Percentiles rank a stretch among this genome's conserved stretches.
phyloP scores from a whole-genome alignment of 192 early-diverging fungal species.

The Chytriomyces sp. region DNA sequence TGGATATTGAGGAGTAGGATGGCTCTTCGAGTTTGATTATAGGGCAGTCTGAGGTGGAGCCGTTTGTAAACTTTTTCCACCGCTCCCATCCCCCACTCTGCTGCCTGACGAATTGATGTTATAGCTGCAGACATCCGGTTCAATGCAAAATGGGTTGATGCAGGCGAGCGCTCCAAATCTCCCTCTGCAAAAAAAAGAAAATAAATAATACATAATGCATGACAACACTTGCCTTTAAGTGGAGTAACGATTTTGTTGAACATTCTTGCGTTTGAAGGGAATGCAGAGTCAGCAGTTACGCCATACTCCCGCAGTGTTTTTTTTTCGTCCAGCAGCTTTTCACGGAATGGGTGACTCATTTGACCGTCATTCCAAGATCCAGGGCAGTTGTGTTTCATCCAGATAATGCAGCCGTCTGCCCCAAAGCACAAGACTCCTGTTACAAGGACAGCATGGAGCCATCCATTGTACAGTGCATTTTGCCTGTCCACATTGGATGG shows the following conservation, averaged over 20 bases:
- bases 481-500: conserved; percentile 12
- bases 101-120: conserved; percentile 20
- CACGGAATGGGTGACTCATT: not conserved
- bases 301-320: conserved; percentile 17
- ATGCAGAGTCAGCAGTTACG: conserved; percentile 15
- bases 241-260: conserved; percentile 15
- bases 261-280: conserved; percentile 1
- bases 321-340: not conserved
- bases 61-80: conserved; percentile 12
- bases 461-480: conserved; percentile 36
- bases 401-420: conserved; percentile 28
- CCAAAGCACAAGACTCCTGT: conserved; percentile 33
- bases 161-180: not conserved
- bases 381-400: conserved; percentile 30
- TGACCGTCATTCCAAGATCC: conserved; percentile 34
- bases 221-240: not conserved
- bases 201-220: no score
- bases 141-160: not conserved
- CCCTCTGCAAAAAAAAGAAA: not conserved
- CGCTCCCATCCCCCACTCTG: conserved; percentile 38
- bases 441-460: conserved; percentile 23
- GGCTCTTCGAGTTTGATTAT: not conserved
- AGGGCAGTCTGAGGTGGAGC: conserved; percentile 12
- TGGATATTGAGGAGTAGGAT: conserved; percentile 8
- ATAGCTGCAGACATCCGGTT: conserved; percentile 19